These are phyloP conservation scores for Xenosphaeropsis pyriputrescens DNA, from an alignment of 2,329 filamentous ascomycete species.

Conservation along the genomic window DNA sequence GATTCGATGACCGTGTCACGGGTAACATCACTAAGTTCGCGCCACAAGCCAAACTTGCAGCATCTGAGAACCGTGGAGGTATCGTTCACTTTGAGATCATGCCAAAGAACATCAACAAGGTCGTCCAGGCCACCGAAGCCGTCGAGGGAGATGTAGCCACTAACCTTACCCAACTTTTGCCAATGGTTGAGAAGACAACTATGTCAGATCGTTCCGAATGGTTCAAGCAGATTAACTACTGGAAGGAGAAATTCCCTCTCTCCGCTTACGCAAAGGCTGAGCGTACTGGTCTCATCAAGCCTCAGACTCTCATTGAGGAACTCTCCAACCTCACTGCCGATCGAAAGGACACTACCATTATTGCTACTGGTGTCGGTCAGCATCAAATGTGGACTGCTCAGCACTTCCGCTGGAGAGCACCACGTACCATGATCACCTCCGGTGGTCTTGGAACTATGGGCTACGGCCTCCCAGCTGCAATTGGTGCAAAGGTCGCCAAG, in stretches of 20 bases:
- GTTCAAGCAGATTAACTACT: slow-evolving; percentile 78
- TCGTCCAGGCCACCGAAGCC: slow-evolving; percentile 89
- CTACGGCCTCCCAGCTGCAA: slow-evolving; percentile 84
- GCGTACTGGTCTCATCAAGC: slow-evolving; percentile 73
- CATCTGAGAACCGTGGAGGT: slow-evolving; percentile 72
- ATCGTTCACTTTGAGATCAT: slow-evolving; percentile 97
- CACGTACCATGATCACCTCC: slow-evolving; percentile 89
- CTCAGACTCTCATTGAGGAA: slow-evolving; percentile 82
- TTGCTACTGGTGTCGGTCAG: slow-evolving; percentile 89
- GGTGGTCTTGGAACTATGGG: slow-evolving; percentile 96
- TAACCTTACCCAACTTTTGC: slow-evolving; percentile 64
- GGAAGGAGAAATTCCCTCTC: slow-evolving; percentile 87
- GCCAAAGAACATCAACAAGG: slow-evolving; percentile 99
- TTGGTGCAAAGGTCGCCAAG: slow-evolving; percentile 80
- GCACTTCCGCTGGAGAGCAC: slow-evolving; percentile 88
- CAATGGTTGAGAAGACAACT: slow-evolving; percentile 47
- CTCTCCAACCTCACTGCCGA: slow-evolving; percentile 71
- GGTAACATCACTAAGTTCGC: slow-evolving; percentile 73
- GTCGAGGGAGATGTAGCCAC: slow-evolving; percentile 82
- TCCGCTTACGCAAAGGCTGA: slow-evolving; percentile 66
- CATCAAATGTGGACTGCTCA: slow-evolving; percentile 99
- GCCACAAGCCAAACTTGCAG: slow-evolving; percentile 73
- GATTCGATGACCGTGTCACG: slow-evolving; percentile 95
- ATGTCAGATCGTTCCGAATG: slow-evolving; percentile 62
- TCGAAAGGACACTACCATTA: slow-evolving; percentile 73